Evolutionary conservation across 2,329 filamentous ascomycete genomes (phyloP), one percentile per base, ranked within the genome.

Genomic region (Talaromyces funiculosus): DNA sequence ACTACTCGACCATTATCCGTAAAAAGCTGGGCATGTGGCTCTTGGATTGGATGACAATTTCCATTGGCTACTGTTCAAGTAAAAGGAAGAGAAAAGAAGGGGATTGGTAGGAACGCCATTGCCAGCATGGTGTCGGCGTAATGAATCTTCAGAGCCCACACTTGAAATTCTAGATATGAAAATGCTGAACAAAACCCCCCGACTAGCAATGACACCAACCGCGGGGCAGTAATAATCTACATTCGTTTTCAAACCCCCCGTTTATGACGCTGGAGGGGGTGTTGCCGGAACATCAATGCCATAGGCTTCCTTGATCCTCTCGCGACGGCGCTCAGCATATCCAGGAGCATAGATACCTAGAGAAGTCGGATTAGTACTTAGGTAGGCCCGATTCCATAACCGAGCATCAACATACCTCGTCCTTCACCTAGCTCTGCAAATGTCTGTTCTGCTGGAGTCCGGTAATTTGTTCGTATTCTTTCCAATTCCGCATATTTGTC

Each of bases 271-370:
- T 56, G 75, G 69, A 65, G 71, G 69, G 59, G 71, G 71, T 64
- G 87, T 84, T 59, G 86, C 83, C 70, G 88, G 84, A 71, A 96
- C 86, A 66, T 96, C 91, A 70, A 95, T 85, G 62, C 92, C 91
- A 71, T 96, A 96, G 75, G 87, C 90, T 77, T 91, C 87, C 83
- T 90, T 87, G 75, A 97, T 83, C 68, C 90, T 84, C 79, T 92
- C 82, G 66, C 86, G 85, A 75, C 92, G 86, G 75, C 92, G 83
- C 81, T 96, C 90, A 68, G 90, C 88, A 72, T 94, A 96, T 56
- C 90, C 90, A 16, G 89, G 87, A 42, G 84, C 89, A 67, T 87
- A 83, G 68, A 96, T 90, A 59, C 89, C 92, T 96, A 67, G 7
- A 12, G n/a, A 45, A 24, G 26, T 16, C 20, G 5, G 38, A 40